These are phyloP conservation scores for Zygnema circumcarinatum DNA, from an alignment of 139 green algal species.

Conservation along the genomic window DNA sequence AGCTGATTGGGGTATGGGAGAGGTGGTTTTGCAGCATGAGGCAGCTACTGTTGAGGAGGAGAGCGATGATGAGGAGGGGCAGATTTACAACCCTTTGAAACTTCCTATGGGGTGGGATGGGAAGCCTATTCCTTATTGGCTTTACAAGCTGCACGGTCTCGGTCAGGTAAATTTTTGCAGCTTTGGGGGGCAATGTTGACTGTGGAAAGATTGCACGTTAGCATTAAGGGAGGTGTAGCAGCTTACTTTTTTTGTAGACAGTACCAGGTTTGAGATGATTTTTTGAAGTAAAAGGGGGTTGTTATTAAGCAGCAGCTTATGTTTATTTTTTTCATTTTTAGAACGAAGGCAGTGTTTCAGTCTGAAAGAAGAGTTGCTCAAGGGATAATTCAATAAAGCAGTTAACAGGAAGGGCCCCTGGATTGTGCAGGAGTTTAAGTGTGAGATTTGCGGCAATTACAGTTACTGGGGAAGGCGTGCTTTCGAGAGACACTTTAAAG, in stretches of 20 bases:
- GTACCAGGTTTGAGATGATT: not conserved
- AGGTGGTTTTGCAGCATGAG: constrained; percentile 58
- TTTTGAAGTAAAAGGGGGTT: not conserved
- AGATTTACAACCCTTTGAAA: constrained; percentile 99
- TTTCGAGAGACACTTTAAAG: constrained; percentile 97
- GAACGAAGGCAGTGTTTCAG: too few species aligned
- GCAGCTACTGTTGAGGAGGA: constrained; percentile 68
- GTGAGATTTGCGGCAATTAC: constrained; percentile 96
- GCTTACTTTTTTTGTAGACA: not conserved
- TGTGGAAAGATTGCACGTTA: not conserved
- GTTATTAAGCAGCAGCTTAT: not conserved
- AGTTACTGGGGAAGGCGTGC: constrained; percentile 92
- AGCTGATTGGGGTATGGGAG: too few species aligned
- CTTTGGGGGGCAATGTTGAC: not conserved
- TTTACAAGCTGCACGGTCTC: constrained; percentile 99
- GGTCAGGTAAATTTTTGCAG: constrained; percentile 74
- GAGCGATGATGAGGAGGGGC: constrained; percentile 76
- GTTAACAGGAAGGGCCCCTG: too few species aligned
- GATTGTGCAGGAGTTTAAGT: constrained; percentile 88
- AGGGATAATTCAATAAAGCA: too few species aligned
- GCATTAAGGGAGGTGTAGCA: not conserved
- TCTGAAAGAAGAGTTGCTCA: too few species aligned
- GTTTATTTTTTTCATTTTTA: too few species aligned
- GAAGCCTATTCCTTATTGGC: constrained; percentile 99
- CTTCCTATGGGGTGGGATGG: constrained; percentile 97